phyloP scores from a whole-genome alignment of 495 filamentous ascomycete genomes.

The Sabuloglossum arenarium region DNA sequence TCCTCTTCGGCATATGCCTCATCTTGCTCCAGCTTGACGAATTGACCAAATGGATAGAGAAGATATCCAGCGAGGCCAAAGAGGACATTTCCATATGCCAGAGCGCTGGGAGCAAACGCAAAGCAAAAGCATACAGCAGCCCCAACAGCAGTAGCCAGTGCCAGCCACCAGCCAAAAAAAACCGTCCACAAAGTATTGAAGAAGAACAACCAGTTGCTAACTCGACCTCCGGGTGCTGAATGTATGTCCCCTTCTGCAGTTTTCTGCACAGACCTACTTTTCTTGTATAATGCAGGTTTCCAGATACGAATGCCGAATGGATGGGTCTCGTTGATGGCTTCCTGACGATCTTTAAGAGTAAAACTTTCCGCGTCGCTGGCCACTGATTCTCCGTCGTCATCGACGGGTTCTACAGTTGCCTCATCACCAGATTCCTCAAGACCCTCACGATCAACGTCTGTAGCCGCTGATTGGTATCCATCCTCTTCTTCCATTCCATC shows the following conservation, averaged over 20 bases:
- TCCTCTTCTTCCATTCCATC: slow-evolving; percentile 26
- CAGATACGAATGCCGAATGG: slow-evolving; percentile 96
- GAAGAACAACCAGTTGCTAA: slow-evolving; percentile 60
- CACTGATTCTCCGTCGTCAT: slow-evolving; percentile 24
- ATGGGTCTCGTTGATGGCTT: slow-evolving; percentile 97
- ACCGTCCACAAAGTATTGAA: slow-evolving; percentile 85
- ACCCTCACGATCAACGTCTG: slow-evolving; percentile 9
- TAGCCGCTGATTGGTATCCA: slow-evolving; percentile 24
- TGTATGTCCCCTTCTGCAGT: slow-evolving; percentile 95
- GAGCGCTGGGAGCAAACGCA: slow-evolving; percentile 53
- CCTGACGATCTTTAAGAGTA: slow-evolving; percentile 77
- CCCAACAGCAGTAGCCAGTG: slow-evolving; percentile 47
- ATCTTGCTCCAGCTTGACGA: slow-evolving; percentile 79
- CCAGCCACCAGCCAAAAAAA: slow-evolving; percentile 95
- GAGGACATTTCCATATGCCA: slow-evolving; percentile 72
- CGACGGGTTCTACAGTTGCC: slow-evolving; percentile 18
- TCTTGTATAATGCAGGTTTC: slow-evolving; percentile 98
- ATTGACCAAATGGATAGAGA: slow-evolving; percentile 92
- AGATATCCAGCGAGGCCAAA: slow-evolving; percentile 70
- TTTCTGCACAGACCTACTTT: slow-evolving; percentile 85
- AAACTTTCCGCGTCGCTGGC: slow-evolving; percentile 30
- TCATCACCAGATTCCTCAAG: not conserved
- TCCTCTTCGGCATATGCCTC: slow-evolving; percentile 92
- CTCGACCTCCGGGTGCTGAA: slow-evolving; percentile 74
- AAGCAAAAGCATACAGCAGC: slow-evolving; percentile 62